These are phyloP conservation scores for Hymenoscyphus scutula DNA, from an alignment of 2,329 filamentous ascomycete species.

Conservation along the genomic window DNA sequence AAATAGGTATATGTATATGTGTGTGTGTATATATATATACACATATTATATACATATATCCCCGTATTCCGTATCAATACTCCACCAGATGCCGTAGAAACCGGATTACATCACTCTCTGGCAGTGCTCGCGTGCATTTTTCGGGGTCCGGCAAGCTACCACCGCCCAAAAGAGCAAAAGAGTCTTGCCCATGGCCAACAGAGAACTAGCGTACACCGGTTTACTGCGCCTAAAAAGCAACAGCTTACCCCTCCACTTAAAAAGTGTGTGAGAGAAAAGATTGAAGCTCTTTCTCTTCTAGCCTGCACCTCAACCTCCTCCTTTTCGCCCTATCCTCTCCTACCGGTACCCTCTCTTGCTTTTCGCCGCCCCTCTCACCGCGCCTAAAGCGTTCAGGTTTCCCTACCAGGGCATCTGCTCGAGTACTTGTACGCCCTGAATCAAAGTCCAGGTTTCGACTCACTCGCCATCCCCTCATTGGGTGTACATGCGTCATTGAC, in stretches of 20 bases:
- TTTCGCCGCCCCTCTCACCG: not conserved
- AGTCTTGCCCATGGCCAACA: not conserved
- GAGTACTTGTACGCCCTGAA: too few relatives aligned
- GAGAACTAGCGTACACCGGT: too few relatives aligned
- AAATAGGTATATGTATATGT: too few relatives aligned
- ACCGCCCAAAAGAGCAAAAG: not conserved
- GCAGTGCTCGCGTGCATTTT: not conserved
- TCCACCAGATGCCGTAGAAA: not conserved
- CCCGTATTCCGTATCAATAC: not conserved
- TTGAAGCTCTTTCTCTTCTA: not conserved
- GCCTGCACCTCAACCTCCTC: not conserved
- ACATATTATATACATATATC: too few relatives aligned
- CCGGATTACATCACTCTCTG: not conserved
- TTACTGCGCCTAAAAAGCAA: not conserved
- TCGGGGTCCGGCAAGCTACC: constrained; percentile 2
- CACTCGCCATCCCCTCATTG: not conserved
- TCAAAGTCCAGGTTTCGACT: not conserved
- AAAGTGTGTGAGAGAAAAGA: not conserved
- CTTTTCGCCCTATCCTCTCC: not conserved
- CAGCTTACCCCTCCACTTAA: not conserved
- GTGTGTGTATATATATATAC: too few relatives aligned
- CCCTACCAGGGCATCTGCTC: not conserved
- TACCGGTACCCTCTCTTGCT: not conserved
- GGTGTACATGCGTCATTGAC: constrained; percentile 1
- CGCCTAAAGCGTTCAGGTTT: not conserved